Evolutionary conservation across 129 eudicot species (phyloP).

Genomic region (Chrysanthemum makinoi): DNA sequence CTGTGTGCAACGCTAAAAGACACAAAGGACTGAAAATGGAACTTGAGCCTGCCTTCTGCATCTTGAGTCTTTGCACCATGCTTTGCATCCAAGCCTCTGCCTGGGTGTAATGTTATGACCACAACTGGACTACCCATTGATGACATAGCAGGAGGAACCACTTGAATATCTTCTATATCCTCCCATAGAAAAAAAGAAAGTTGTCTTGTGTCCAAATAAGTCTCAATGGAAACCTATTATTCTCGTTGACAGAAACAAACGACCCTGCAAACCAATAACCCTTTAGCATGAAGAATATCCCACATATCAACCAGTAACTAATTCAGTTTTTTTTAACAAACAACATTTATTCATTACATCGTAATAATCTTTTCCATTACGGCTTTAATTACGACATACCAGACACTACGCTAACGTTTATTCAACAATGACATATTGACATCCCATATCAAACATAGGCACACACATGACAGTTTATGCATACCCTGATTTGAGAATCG

Average conservation of each 20-base stretch:
- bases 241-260: constrained; percentile 91
- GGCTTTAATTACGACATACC: no score
- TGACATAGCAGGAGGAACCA: constrained; percentile 80
- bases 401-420: no score
- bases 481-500: no score
- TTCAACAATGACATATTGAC: no score
- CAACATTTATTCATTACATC: no score
- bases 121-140: constrained; percentile 96
- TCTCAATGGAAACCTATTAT: constrained; percentile 91
- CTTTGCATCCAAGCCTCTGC: constrained; percentile 89
- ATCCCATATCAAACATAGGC: no score
- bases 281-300: neutral
- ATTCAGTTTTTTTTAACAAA: neutral
- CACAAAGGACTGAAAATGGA: constrained; percentile 92
- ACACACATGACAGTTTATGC: no score
- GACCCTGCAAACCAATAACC: constrained; percentile 54
- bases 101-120: constrained; percentile 78
- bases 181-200: constrained; percentile 90
- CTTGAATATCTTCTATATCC: constrained; percentile 87
- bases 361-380: no score
- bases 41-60: constrained; percentile 89
- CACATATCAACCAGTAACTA: neutral
- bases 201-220: constrained; percentile 90
- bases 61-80: constrained; percentile 94
- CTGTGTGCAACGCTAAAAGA: constrained; percentile 90